Evolutionary conservation across 179 eudicot genomes (phyloP).

Genomic region (Amaranthus tricolor): DNA sequence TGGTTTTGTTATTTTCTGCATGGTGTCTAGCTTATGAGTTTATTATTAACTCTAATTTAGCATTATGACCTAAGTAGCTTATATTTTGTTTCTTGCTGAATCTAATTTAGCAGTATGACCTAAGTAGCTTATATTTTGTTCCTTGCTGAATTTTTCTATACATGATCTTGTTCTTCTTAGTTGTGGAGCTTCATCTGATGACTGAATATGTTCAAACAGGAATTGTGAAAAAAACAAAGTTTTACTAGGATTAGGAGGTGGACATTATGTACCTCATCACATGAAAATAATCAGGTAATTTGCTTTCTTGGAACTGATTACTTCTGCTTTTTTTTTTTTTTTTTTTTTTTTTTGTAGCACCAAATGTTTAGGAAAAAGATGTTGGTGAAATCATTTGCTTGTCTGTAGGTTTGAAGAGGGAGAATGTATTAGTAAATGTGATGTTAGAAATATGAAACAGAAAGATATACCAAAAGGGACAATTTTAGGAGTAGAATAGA

Average conservation of each 20-base stretch:
- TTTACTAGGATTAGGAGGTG: slow-evolving; percentile 85
- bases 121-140: not conserved
- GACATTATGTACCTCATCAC: slow-evolving; percentile 92
- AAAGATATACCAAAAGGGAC: no score
- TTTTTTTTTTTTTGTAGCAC: not conserved
- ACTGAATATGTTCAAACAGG: slow-evolving; percentile 37
- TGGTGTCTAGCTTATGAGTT: not conserved
- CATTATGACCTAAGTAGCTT: not conserved
- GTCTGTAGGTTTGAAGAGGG: no score
- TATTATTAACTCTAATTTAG: not conserved
- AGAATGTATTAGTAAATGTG: no score
- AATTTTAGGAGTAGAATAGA: no score
- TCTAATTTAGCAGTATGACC: not conserved
- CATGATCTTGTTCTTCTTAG: not conserved
- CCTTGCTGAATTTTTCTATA: not conserved
- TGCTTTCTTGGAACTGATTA: not conserved
- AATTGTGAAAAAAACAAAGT: slow-evolving; percentile 47
- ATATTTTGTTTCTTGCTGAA: not conserved
- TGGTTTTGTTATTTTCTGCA: not conserved
- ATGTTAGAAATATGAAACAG: no score
- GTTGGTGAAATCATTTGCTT: no score
- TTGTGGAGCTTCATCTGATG: slow-evolving; percentile 5
- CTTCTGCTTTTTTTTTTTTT: no score
- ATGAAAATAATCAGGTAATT: slow-evolving; percentile 80
- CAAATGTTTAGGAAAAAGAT: not conserved